Percentiles rank a stretch among this genome's conserved stretches.
Evolutionary conservation across 2,329 filamentous ascomycete genomes (phyloP).

Genomic region (Ophiostoma pallidulum): DNA sequence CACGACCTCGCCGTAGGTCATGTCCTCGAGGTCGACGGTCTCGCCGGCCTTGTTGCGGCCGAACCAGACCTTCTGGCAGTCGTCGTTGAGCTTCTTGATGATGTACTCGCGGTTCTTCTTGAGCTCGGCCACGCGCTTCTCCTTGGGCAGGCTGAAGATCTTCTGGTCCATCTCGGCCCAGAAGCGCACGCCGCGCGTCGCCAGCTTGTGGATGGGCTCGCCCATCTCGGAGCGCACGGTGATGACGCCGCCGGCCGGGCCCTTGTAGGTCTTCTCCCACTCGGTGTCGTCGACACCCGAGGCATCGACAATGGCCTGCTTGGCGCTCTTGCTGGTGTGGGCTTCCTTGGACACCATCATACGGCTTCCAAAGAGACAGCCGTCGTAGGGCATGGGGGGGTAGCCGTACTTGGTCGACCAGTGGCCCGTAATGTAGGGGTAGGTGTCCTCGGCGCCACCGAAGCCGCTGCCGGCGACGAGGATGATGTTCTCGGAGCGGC

Average conservation of each 20-base stretch:
- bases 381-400: slow-evolving; percentile 89
- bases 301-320: slow-evolving; percentile 82
- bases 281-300: slow-evolving; percentile 70
- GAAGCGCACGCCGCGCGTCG: slow-evolving; percentile 89
- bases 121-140: slow-evolving; percentile 78
- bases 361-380: slow-evolving; percentile 80
- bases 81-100: slow-evolving; percentile 90
- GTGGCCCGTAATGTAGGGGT: slow-evolving; percentile 79
- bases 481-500: slow-evolving; percentile 77
- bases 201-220: slow-evolving; percentile 97
- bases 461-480: slow-evolving; percentile 88
- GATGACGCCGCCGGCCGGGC: slow-evolving; percentile 82
- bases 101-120: slow-evolving; percentile 85
- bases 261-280: slow-evolving; percentile 93
- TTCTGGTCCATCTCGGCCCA: slow-evolving; percentile 99
- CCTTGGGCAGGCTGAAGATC: slow-evolving; percentile 93
- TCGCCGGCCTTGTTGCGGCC: slow-evolving; percentile 72
- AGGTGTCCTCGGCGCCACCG: slow-evolving; percentile 80
- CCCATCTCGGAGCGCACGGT: slow-evolving; percentile 99
- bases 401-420: slow-evolving; percentile 86
- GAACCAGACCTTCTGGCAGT: slow-evolving; percentile 97
- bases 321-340: slow-evolving; percentile 76
- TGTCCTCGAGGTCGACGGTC: slow-evolving; percentile 82
- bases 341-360: slow-evolving; percentile 95
- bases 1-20: slow-evolving; percentile 87